Evolutionary conservation across 371 early-diverging fungal genomes (phyloP).

Genomic region (Syncephalastrum racemosum): DNA sequence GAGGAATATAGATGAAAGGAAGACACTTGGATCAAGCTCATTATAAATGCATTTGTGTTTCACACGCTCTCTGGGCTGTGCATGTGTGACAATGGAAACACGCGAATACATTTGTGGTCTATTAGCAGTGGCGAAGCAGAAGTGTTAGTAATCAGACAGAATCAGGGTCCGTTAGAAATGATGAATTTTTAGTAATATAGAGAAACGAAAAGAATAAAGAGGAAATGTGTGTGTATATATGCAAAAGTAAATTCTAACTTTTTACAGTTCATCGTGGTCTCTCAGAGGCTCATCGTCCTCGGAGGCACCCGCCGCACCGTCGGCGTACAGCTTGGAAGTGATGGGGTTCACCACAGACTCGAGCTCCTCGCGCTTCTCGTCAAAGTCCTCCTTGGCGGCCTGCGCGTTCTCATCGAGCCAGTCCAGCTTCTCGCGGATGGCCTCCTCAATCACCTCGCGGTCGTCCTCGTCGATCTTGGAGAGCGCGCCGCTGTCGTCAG

Average conservation of each 20-base stretch:
- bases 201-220: not conserved
- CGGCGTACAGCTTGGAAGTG: slow-evolving; percentile 78
- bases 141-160: too few species aligned
- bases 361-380: slow-evolving; percentile 81
- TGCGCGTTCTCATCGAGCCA: slow-evolving; percentile 72
- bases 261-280: slow-evolving; percentile 78
- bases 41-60: too few species aligned
- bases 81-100: too few species aligned
- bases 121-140: too few species aligned
- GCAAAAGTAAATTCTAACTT: slow-evolving; percentile 9
- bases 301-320: slow-evolving; percentile 49
- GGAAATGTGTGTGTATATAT: slow-evolving; percentile 2
- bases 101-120: too few species aligned
- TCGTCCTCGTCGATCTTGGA: slow-evolving; percentile 80
- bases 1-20: too few species aligned
- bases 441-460: slow-evolving; percentile 86
- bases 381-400: slow-evolving; percentile 77
- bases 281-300: slow-evolving; percentile 65
- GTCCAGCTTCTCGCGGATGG: slow-evolving; percentile 85
- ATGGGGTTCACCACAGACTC: slow-evolving; percentile 89
- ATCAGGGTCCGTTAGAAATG: too few species aligned
- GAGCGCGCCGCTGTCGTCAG: slow-evolving; percentile 66
- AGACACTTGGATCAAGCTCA: too few species aligned
- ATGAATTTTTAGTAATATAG: not conserved
- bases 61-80: too few species aligned